Conservation (phyloP, 306 rosid genomes). For the Vigna radiata region DNA sequence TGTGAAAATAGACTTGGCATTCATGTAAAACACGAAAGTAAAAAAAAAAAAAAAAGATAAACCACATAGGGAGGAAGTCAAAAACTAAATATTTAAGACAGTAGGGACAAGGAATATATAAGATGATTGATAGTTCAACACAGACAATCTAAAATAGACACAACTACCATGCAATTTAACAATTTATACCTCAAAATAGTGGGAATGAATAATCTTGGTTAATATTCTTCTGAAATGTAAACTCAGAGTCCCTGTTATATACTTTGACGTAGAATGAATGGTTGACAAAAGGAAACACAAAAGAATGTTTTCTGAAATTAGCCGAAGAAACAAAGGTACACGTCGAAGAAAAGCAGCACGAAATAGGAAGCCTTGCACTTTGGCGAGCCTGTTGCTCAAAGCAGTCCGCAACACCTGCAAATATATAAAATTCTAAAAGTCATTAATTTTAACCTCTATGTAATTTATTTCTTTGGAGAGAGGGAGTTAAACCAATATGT, state of each 20-base stretch:
- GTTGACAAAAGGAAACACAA: slow-evolving; percentile 90
- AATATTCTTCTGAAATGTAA: slow-evolving; percentile 92
- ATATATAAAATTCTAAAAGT: slow-evolving; percentile 19
- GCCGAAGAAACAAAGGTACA: slow-evolving; percentile 80
- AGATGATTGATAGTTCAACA: slow-evolving; percentile 29
- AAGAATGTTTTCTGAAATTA: slow-evolving; percentile 89
- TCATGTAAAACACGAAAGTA: not conserved
- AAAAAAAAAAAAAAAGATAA: not conserved
- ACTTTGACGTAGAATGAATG: slow-evolving; percentile 88
- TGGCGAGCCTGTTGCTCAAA: slow-evolving; percentile 99
- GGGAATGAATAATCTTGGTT: slow-evolving; percentile 87
- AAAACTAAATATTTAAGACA: slow-evolving; percentile 29
- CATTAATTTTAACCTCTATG: slow-evolving; percentile 29
- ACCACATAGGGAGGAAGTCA: slow-evolving; percentile 1
- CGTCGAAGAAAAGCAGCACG: slow-evolving; percentile 99
- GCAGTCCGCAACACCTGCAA: slow-evolving; percentile 90
- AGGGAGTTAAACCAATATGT: slow-evolving; percentile 4
- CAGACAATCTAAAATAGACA: slow-evolving; percentile 10
- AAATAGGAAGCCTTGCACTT: slow-evolving; percentile 98
- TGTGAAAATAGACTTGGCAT: not conserved
- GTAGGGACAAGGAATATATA: slow-evolving; percentile 21
- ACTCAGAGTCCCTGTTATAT: slow-evolving; percentile 89
- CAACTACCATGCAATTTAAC: slow-evolving; percentile 27
- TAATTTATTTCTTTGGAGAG: not conserved
- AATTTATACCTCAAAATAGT: slow-evolving; percentile 87